phyloP scores from a whole-genome alignment of 1,139 yeast species.

The Sugiyamaella paludigena region DNA sequence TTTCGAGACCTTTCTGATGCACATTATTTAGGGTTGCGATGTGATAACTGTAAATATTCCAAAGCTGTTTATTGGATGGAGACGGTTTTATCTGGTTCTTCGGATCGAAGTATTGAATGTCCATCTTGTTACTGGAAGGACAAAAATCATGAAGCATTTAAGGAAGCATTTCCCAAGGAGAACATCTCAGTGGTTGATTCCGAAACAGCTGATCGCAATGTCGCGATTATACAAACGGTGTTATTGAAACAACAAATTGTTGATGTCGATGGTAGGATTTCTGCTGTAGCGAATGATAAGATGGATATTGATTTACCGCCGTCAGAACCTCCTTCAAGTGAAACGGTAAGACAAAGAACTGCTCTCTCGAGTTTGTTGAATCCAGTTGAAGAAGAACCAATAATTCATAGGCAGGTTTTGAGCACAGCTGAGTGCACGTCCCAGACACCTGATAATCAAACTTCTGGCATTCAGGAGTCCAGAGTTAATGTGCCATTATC shows the following conservation, averaged over 20 bases:
- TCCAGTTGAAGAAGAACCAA: conserved; percentile 12
- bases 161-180: conserved; percentile 15
- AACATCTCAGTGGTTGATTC: conserved; percentile 1
- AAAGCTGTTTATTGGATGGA: conserved; percentile 10
- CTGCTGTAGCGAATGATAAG: not conserved
- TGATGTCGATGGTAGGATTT: not conserved
- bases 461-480: not conserved
- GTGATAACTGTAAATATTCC: conserved; percentile 2
- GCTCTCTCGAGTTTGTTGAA: conserved; percentile 13
- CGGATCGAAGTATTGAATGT: conserved; percentile 10
- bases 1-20: conserved; percentile 1
- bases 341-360: not conserved
- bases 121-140: conserved; percentile 20
- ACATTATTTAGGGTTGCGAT: not conserved
- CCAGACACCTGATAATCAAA: too few species aligned
- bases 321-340: not conserved
- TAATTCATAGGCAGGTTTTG: not conserved
- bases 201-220: not conserved
- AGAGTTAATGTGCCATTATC: conserved; percentile 12
- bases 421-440: too few species aligned
- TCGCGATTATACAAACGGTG: not conserved
- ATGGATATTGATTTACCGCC: not conserved
- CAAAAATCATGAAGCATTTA: conserved; percentile 15
- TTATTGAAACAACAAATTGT: not conserved
- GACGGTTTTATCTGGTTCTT: not conserved